phyloP scores from a whole-genome alignment of 345 rosid species.

The Dipteronia sinensis region DNA sequence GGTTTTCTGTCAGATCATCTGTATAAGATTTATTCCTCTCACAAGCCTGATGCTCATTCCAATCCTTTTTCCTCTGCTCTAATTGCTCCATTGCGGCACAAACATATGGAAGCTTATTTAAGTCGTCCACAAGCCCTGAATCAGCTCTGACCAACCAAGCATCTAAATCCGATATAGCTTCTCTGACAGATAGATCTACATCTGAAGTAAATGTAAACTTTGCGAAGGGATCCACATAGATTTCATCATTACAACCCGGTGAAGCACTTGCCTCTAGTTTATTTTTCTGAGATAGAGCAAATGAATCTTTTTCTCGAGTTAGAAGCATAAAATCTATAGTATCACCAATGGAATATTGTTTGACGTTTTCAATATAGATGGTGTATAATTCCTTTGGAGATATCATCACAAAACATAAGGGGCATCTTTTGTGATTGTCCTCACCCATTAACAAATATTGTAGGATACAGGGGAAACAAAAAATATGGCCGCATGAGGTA shows the following conservation, averaged over 20 bases:
- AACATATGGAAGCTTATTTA: slow-evolving; percentile 91
- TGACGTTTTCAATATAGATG: slow-evolving; percentile 70
- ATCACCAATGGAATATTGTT: slow-evolving; percentile 64
- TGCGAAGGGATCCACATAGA: slow-evolving; percentile 52
- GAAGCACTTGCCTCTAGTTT: slow-evolving; percentile 25
- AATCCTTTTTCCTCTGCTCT: slow-evolving; percentile 70
- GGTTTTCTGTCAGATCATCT: slow-evolving; percentile 29
- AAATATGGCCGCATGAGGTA: slow-evolving; percentile 95
- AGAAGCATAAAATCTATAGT: slow-evolving; percentile 75
- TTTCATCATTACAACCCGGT: slow-evolving; percentile 28
- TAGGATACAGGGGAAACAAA: slow-evolving; percentile 92
- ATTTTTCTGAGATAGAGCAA: slow-evolving; percentile 49
- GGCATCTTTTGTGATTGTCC: slow-evolving; percentile 82
- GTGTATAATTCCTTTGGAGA: slow-evolving; percentile 82
- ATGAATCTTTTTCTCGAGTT: slow-evolving; percentile 74
- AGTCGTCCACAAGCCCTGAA: slow-evolving; percentile 87
- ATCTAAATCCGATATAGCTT: slow-evolving; percentile 86
- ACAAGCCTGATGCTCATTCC: slow-evolving; percentile 62
- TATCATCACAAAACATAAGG: slow-evolving; percentile 88
- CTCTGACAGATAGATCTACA: slow-evolving; percentile 78
- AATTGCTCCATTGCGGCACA: slow-evolving; percentile 83
- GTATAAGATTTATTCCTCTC: slow-evolving; percentile 27
- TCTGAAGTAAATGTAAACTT: slow-evolving; percentile 85
- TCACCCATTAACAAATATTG: slow-evolving; percentile 74
- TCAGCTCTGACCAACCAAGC: slow-evolving; percentile 85